Evolutionary conservation across 768 basidiomycete species (phyloP).

Genomic region (Jaapia argillacea): DNA sequence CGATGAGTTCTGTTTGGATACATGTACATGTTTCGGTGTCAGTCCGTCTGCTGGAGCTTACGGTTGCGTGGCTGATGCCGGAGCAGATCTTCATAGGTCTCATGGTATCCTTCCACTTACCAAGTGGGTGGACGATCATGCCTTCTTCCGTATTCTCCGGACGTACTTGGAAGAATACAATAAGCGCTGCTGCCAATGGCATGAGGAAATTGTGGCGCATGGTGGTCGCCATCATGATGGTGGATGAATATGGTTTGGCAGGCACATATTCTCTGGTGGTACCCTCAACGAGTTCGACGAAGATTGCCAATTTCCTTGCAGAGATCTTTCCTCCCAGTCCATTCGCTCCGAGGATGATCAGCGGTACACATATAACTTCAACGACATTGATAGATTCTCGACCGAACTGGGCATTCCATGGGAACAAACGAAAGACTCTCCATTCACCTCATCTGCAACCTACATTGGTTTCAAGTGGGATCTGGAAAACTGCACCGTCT

Average conservation of each 20-base stretch:
- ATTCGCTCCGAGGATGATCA: conserved; percentile 11
- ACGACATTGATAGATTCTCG: conserved; percentile 27
- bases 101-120: no score
- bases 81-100: conserved; percentile 7
- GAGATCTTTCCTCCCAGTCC: conserved; percentile 14
- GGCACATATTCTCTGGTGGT: conserved; percentile 10
- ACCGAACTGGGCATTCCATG: conserved; percentile 20
- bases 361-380: conserved; percentile 9
- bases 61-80: conserved; percentile 7
- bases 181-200: conserved; percentile 4
- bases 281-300: conserved; percentile 23
- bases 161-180: conserved; percentile 18
- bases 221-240: conserved; percentile 1
- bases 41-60: conserved; percentile 3
- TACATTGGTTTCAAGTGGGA: conserved; percentile 26
- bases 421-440: conserved; percentile 20
- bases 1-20: conserved; percentile 6
- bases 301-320: conserved; percentile 12
- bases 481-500: conserved; percentile 13
- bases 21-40: conserved; percentile 4
- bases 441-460: conserved; percentile 7
- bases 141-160: conserved; percentile 9
- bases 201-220: conserved; percentile 5
- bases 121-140: conserved; percentile 18
- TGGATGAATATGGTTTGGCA: conserved; percentile 25